Evolutionary conservation across 768 basidiomycete species (phyloP).

Genomic region (Mycena amicta): DNA sequence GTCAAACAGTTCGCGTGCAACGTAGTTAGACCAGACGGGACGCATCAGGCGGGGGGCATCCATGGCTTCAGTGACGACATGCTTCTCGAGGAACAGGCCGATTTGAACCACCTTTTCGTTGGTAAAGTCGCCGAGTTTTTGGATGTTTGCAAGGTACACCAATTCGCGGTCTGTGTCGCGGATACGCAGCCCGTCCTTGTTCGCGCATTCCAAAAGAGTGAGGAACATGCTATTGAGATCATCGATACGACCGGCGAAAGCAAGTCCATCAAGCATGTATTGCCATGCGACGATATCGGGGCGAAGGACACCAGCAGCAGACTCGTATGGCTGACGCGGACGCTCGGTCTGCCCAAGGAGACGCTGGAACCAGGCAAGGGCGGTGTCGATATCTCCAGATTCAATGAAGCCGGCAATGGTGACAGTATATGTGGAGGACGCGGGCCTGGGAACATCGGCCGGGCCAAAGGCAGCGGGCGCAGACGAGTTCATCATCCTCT

Average conservation of each 20-base stretch:
- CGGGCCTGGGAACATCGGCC: slow-evolving; percentile 55
- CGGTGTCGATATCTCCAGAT: slow-evolving; percentile 61
- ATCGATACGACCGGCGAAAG: slow-evolving; percentile 45
- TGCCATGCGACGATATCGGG: slow-evolving; percentile 61
- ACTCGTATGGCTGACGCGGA: slow-evolving; percentile 40
- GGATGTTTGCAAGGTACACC: slow-evolving; percentile 47
- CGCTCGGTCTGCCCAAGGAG: slow-evolving; percentile 48
- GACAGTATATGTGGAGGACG: slow-evolving; percentile 61
- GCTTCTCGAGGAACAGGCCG: slow-evolving; percentile 17
- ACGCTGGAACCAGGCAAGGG: slow-evolving; percentile 71
- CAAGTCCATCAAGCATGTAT: slow-evolving; percentile 61
- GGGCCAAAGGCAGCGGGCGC: slow-evolving; percentile 37
- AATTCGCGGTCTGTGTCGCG: slow-evolving; percentile 42
- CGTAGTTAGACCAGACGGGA: slow-evolving; percentile 32
- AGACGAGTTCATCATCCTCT: slow-evolving; percentile 65
- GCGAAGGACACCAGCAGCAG: slow-evolving; percentile 45
- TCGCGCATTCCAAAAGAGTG: slow-evolving; percentile 36
- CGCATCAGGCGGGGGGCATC: slow-evolving; percentile 29
- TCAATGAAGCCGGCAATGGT: slow-evolving; percentile 70
- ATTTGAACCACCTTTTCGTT: slow-evolving; percentile 32
- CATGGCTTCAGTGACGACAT: slow-evolving; percentile 18
- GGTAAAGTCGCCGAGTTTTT: slow-evolving; percentile 29
- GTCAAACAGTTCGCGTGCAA: slow-evolving; percentile 32
- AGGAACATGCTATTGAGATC: slow-evolving; percentile 61
- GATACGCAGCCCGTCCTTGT: slow-evolving; percentile 37